phyloP scores from a whole-genome alignment of 306 rosid species.

The Sesbania bispinosa region DNA sequence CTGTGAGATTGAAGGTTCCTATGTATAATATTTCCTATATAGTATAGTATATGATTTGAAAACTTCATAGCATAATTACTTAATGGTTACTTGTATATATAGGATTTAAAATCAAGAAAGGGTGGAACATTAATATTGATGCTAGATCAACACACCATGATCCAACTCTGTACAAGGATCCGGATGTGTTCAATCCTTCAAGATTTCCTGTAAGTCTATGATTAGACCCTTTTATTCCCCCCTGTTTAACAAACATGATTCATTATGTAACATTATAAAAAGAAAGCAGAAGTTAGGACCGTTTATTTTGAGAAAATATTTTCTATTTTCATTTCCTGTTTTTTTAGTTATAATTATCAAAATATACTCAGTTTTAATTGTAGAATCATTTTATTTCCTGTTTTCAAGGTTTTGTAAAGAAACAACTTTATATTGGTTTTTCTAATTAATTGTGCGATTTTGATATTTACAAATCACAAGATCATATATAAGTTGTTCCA shows the following conservation, averaged over 20 bases:
- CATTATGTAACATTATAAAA: not conserved
- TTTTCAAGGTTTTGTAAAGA: too few species aligned
- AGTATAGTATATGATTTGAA: too few species aligned
- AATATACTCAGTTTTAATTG: too few species aligned
- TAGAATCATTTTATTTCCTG: too few species aligned
- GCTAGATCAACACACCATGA: constrained; percentile 74
- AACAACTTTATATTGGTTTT: too few species aligned
- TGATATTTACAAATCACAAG: not conserved
- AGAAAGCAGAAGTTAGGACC: not conserved
- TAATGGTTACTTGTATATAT: not conserved
- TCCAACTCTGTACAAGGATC: constrained; percentile 52
- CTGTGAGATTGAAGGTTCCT: constrained; percentile 65
- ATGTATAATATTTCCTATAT: not conserved
- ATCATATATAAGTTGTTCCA: not conserved
- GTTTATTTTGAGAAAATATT: too few species aligned
- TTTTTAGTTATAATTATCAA: too few species aligned
- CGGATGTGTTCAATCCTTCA: constrained; percentile 61
- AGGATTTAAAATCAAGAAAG: constrained; percentile 75
- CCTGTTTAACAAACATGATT: not conserved
- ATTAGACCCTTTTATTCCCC: not conserved
- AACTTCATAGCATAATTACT: not conserved
- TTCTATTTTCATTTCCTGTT: too few species aligned
- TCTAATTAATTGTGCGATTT: not conserved
- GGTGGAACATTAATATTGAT: constrained; percentile 81
- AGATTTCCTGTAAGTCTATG: constrained; percentile 57